Evolutionary conservation across 2,329 filamentous ascomycete genomes (phyloP), one percentile per base, ranked within the genome.

Genomic region (Remersonia thermophila): DNA sequence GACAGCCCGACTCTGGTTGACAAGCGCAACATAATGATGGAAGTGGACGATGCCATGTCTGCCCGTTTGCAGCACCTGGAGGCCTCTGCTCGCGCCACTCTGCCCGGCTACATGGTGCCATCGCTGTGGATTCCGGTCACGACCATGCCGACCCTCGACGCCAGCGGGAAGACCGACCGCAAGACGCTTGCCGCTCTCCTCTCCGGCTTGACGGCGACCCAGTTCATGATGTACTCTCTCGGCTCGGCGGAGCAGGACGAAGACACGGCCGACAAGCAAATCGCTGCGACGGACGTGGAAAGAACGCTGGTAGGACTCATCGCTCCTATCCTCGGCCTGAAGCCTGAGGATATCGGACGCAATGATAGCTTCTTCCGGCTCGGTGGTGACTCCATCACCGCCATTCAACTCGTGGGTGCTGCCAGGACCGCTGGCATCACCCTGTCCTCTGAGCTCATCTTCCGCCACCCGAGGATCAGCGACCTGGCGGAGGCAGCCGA

Each of bases 221-320:
- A 33, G 32, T 14, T 26, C 12, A 17, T 23, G 2, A 27, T 27
- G 32, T 33, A 33, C 25, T 17, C 32, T 7, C 32, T 33, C 17
- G 15, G 23, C 32, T n/a, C 25, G 23, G 12, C 23, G 3, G 17
- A 33, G 6, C 23, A n/a, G 8, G 33, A 33, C 5, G n/a, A 29
- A 5, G 20, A 23, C 9, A 9, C 9, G 5, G 9, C 20, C 20
- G 20, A 9, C 20, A 23, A 23, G 20, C 20, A 23, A 9, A 9
- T 6, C 5, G 55, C 56, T 1, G 36, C 46, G 16, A 51, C 64
- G 1, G 45, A 47, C 14, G 63, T 58, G 44, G 64, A 69, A 46
- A 56, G 57, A 33, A 57, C 54, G 7, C 54, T 75, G 4, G 60
- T 60, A 10, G 49, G 52, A 5, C 53, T 69, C 10, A 76, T 71